Evolutionary conservation across 2,329 filamentous ascomycete genomes (phyloP).

Genomic region (Diaporthe caulivora): DNA sequence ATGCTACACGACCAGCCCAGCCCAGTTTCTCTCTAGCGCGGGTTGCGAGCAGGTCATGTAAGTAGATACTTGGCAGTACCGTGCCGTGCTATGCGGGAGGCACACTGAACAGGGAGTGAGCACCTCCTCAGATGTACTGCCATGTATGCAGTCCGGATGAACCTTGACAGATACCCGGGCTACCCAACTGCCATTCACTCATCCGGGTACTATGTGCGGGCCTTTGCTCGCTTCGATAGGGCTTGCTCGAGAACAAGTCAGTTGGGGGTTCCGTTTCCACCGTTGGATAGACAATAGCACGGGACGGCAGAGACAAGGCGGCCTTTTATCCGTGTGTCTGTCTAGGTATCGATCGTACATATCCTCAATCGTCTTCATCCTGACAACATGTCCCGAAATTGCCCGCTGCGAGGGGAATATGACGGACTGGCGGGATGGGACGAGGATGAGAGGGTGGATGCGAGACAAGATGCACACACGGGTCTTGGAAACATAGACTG

Average conservation of each 20-base stretch:
- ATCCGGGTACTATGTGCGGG: background rate
- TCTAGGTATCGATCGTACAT: no score
- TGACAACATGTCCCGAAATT: background rate
- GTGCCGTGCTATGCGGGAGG: background rate
- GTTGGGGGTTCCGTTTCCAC: background rate
- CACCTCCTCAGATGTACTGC: background rate
- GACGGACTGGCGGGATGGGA: background rate
- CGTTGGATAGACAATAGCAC: background rate
- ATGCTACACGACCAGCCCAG: constrained; percentile 12
- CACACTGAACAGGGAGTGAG: background rate
- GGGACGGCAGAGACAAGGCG: background rate
- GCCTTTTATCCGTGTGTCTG: background rate
- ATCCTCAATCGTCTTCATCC: background rate
- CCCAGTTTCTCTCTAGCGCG: constrained; percentile 10
- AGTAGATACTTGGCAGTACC: background rate
- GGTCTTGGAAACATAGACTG: constrained; percentile 14
- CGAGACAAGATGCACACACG: constrained; percentile 24
- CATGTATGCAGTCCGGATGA: background rate
- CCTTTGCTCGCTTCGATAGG: background rate
- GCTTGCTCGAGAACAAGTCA: background rate
- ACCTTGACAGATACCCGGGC: background rate
- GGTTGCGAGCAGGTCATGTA: background rate
- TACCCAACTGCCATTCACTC: no score
- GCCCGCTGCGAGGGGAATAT: background rate
- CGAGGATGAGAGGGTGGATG: background rate